Evolutionary conservation across 768 basidiomycete genomes (phyloP), one percentile per base, ranked within the genome.

Genomic region (Flagelloscypha sp.): DNA sequence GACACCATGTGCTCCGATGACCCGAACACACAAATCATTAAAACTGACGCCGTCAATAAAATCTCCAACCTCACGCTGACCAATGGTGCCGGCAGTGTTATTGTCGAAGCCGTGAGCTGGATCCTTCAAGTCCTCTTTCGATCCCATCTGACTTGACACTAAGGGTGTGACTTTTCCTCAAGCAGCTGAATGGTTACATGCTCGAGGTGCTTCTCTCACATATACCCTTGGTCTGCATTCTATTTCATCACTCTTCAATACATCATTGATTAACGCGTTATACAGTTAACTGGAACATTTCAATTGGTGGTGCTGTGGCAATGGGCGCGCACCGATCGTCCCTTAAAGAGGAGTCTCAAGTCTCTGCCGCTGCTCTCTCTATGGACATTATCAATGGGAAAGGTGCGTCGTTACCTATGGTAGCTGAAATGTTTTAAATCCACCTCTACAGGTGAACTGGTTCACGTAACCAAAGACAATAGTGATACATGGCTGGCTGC

Each of bases 301-400:
- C 55, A 11, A 56, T 62, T 31, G 61, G 60, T 57, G 61, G 59
- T 23, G 59, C 61, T 28, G 53, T 59, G 38, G 58, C 61, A 10
- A 62, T 62, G 61, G 59, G 59, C 30, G 59, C 58, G 1, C 59
- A 60, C 49, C 56, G 61, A n/a, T 61, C 59, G 15, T 61, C 58
- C n/a, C 49, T 61, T 24, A 53, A 58, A 13, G 58, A 61, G 30
- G 53, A 62, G 31, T 61, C 59, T 3, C 61, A 61, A 37, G 61
- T 58, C 1, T 61, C 59, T 8, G 52, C 48, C 21, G 56, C 59
- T 6, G 58, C 57, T 11, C 44, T 61, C 11, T 49, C 50, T 5
- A 46, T 61, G 38, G 61, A 62, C 24, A 60, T 61, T 18, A 58
- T 62, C 36, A 56, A 61, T 33, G 59, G 59, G 11, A 52, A 58